Percentiles rank a stretch among this genome's conserved stretches.
Evolutionary conservation across 2,329 filamentous ascomycete genomes (phyloP).

Genomic region (Cyanodermella asteris): DNA sequence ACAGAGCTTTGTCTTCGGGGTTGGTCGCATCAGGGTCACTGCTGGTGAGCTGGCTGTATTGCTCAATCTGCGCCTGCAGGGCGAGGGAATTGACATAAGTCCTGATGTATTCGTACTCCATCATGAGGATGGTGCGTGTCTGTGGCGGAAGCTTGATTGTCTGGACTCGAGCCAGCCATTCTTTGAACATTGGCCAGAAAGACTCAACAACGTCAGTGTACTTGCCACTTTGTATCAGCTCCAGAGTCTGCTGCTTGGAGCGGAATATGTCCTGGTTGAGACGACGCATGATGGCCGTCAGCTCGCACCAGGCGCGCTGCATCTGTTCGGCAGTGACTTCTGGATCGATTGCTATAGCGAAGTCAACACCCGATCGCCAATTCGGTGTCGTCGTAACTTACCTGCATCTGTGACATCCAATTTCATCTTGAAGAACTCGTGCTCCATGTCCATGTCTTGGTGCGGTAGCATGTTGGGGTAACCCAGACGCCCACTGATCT

Average conservation of each 20-base stretch:
- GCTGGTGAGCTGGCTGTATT: constrained; percentile 55
- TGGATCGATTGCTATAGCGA: no score
- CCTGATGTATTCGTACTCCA: constrained; percentile 88
- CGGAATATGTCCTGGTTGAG: constrained; percentile 78
- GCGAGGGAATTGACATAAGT: constrained; percentile 83
- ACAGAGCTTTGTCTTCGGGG: constrained; percentile 14
- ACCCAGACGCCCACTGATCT: constrained; percentile 65
- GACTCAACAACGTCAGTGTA: constrained; percentile 65
- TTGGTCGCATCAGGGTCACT: constrained; percentile 14
- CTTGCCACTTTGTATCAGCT: constrained; percentile 65
- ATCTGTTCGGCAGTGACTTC: constrained; percentile 37
- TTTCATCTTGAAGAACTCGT: constrained; percentile 1
- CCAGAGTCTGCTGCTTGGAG: constrained; percentile 67
- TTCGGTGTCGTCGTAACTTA: background rate
- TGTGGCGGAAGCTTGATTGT: constrained; percentile 32
- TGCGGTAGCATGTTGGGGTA: constrained; percentile 7
- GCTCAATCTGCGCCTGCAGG: constrained; percentile 81
- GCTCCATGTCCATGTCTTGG: constrained; percentile 2
- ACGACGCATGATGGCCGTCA: constrained; percentile 78
- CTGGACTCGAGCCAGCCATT: constrained; percentile 69
- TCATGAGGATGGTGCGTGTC: constrained; percentile 42
- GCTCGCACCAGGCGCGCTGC: constrained; percentile 76
- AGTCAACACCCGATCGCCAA: no score
- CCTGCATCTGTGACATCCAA: constrained; percentile 2
- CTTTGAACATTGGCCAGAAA: constrained; percentile 54